These are phyloP conservation scores for Metarhizium sp. DNA, from an alignment of 2,329 filamentous ascomycete species.

Conservation along the genomic window DNA sequence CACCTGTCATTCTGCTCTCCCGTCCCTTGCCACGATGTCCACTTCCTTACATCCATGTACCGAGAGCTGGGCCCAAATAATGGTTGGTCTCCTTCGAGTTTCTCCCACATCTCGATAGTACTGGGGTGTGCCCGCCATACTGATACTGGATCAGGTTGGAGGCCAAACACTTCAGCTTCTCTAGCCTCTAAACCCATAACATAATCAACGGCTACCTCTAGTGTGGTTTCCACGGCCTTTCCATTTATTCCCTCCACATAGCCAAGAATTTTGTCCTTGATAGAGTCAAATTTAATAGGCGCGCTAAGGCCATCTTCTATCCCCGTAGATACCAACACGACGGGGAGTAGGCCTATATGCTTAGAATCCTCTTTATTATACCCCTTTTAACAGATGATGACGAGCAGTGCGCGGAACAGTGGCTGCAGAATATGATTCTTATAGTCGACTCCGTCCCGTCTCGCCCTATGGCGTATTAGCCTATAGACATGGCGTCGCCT, in stretches of 20 bases:
- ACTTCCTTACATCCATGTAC: too few relatives aligned
- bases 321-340: not conserved
- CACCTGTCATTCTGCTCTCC: too few relatives aligned
- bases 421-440: not conserved
- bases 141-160: too few relatives aligned
- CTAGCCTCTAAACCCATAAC: slow-evolving; percentile 6
- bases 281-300: slow-evolving; percentile 8
- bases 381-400: not conserved
- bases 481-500: not conserved
- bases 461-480: not conserved
- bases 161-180: slow-evolving; percentile 7
- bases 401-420: not conserved
- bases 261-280: not conserved
- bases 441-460: not conserved
- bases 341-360: not conserved
- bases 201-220: slow-evolving; percentile 7
- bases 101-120: too few relatives aligned
- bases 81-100: too few relatives aligned
- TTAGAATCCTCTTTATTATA: not conserved
- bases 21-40: too few relatives aligned
- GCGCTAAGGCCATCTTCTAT: slow-evolving; percentile 6
- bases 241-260: not conserved
- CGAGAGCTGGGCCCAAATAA: too few relatives aligned
- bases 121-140: too few relatives aligned
- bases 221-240: not conserved